These are phyloP conservation scores for Globisporangium yorkense DNA, from an alignment of 352 stramenopile species.

Conservation along the genomic window DNA sequence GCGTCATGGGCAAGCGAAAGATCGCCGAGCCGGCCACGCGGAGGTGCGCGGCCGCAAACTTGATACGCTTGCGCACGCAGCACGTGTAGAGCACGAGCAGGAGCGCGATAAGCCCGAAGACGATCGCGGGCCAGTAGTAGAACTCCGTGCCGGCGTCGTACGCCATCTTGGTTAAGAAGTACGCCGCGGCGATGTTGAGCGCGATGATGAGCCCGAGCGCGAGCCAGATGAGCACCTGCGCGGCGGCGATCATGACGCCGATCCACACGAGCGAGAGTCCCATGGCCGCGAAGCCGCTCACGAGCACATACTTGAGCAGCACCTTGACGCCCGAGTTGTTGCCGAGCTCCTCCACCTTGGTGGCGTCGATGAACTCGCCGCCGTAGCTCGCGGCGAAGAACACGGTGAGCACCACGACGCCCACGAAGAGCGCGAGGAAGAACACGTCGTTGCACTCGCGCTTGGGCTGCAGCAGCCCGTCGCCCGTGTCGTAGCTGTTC, in stretches of 20 bases:
- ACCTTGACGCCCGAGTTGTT: constrained; percentile 45
- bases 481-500: constrained; percentile 9
- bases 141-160: constrained; percentile 44
- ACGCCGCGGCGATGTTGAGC: constrained; percentile 46
- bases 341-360: constrained; percentile 30
- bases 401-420: constrained; percentile 32
- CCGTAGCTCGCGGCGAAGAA: constrained; percentile 58
- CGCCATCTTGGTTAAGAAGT: constrained; percentile 64
- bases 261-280: constrained; percentile 74
- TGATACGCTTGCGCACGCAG: constrained; percentile 82
- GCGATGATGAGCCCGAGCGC: constrained; percentile 39
- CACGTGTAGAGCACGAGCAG: constrained; percentile 52
- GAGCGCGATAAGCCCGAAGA: constrained; percentile 48
- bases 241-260: constrained; percentile 50
- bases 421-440: constrained; percentile 60
- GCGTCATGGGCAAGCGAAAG: constrained; percentile 76
- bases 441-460: constrained; percentile 74
- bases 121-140: constrained; percentile 65
- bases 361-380: constrained; percentile 49
- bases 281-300: constrained; percentile 48
- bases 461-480: constrained; percentile 12
- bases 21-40: constrained; percentile 84
- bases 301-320: constrained; percentile 47
- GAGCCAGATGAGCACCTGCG: constrained; percentile 44
- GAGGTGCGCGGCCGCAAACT: constrained; percentile 90